Base-by-base conservation (phyloP, 352 stramenopile species). In the Thalassiosira ordinaria region DNA sequence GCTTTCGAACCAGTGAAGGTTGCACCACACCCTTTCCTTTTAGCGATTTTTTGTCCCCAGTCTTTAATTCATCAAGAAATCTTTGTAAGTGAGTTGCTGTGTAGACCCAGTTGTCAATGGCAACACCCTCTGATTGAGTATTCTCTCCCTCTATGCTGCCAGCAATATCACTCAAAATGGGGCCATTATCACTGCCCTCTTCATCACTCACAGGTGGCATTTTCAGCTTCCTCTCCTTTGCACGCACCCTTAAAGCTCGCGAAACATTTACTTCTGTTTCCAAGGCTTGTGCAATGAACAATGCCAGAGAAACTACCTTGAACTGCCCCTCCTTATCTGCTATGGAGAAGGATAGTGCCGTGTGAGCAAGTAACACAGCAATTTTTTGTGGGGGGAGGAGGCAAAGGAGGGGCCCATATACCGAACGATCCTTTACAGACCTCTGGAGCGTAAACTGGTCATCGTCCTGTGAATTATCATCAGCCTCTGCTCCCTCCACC, bases 381-480 rank as follows among this genome's bases (percentile, higher is more conserved):
- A 96, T 84, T 66, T 96, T 96, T 61, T 91, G 84, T 16, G 91
- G 75, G 61, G 86, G 86, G 7, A 96, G 67, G 0, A 91, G 70
- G 68, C 93, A 91, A 0, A 96, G 65, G 44, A 93, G 89, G 3
- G 91, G 91, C 13, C 92, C 92, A 66, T 95, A 95, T 13, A 74
- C 55, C 55, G 33, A 64, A 84, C 85, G 49, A 69, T 85, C 41
- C 65, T 67, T 81, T 2, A 74, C 56, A 18, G 69, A 20, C 46
- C 27, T 64, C 63, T 76, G 79, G 51, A 41, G 70, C 18, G 24
- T 13, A 35, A 20, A 31, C 27, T n/a, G 9, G 39, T 52, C 46
- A 8, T 62, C 13, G 46, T 69, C 53, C 35, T 75, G 18, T 44
- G 6, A 37, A 51, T 66, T 33, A 59, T 69, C 39, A 2, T 56